Evolutionary conservation across 164 flowering plant genomes (phyloP).

Genomic region (Kingdonia uniflora): DNA sequence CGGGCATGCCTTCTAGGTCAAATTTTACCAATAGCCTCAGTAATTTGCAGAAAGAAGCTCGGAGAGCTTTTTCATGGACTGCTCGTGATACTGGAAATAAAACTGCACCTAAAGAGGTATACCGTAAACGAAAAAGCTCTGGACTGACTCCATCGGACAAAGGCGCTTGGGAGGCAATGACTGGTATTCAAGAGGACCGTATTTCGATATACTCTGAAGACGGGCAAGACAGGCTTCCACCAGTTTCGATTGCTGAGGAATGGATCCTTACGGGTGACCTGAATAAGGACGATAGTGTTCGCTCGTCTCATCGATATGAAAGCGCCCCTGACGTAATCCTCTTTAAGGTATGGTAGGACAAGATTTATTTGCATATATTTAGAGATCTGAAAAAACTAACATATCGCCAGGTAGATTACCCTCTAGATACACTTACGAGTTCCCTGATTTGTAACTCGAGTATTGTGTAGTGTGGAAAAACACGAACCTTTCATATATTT

Average conservation of each 20-base stretch:
- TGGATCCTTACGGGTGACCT: slow-evolving; percentile 93
- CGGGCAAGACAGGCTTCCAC: slow-evolving; percentile 83
- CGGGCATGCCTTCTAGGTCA: slow-evolving; percentile 49
- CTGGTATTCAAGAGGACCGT: slow-evolving; percentile 88
- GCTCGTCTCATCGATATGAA: slow-evolving; percentile 83
- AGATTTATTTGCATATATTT: no score
- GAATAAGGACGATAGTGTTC: slow-evolving; percentile 72
- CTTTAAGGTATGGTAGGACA: slow-evolving; percentile 57
- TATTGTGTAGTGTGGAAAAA: no score
- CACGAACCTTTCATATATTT: no score
- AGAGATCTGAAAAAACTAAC: no score
- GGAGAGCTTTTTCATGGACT: slow-evolving; percentile 95
- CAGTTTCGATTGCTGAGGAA: slow-evolving; percentile 79
- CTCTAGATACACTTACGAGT: no score
- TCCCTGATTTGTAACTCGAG: no score
- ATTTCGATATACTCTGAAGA: slow-evolving; percentile 48
- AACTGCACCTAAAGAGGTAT: slow-evolving; percentile 59
- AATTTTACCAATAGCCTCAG: slow-evolving; percentile 74
- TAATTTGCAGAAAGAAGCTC: slow-evolving; percentile 91
- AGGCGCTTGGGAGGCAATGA: slow-evolving; percentile 90
- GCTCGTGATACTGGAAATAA: slow-evolving; percentile 71
- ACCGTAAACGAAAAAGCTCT: slow-evolving; percentile 88
- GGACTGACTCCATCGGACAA: slow-evolving; percentile 76
- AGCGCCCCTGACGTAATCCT: slow-evolving; percentile 90
- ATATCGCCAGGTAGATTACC: no score